These are phyloP conservation scores for Chloropicon primus DNA, from an alignment of 139 green algal genomes.

Conservation along the genomic window DNA sequence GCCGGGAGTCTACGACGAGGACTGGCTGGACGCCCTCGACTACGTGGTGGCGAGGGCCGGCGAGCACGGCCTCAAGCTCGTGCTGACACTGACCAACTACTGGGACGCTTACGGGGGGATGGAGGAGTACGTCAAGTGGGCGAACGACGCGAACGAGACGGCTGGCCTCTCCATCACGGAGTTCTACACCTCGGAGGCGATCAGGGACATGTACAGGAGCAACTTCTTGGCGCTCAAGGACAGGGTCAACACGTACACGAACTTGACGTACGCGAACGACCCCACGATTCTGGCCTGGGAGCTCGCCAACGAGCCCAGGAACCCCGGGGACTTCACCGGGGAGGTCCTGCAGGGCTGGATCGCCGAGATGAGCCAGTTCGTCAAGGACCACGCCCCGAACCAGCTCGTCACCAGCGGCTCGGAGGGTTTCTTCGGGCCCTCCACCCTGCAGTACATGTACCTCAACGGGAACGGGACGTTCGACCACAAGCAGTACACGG, in stretches of 20 bases:
- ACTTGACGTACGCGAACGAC: slow-evolving; percentile 44
- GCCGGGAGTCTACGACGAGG: slow-evolving; percentile 24
- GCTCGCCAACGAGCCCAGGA: slow-evolving; percentile 46
- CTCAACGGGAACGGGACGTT: not conserved
- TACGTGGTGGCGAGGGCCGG: slow-evolving; percentile 38
- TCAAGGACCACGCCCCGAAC: not conserved
- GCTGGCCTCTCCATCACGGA: slow-evolving; percentile 5
- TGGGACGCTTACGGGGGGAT: slow-evolving; percentile 67
- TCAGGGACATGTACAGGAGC: slow-evolving; percentile 31
- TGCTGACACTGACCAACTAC: slow-evolving; percentile 56
- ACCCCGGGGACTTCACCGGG: slow-evolving; percentile 21
- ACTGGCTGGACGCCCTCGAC: slow-evolving; percentile 35
- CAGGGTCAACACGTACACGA: slow-evolving; percentile 36
- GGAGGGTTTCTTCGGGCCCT: slow-evolving; percentile 30
- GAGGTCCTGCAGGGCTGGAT: slow-evolving; percentile 14
- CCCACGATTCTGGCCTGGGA: slow-evolving; percentile 45
- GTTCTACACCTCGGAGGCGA: slow-evolving; percentile 35
- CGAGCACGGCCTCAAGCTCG: slow-evolving; percentile 24
- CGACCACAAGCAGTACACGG: slow-evolving; percentile 35
- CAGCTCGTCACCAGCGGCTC: not conserved
- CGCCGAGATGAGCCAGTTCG: not conserved
- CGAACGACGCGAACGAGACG: slow-evolving; percentile 1
- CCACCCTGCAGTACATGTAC: slow-evolving; percentile 21
- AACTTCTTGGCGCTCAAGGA: slow-evolving; percentile 25
- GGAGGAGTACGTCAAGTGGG: slow-evolving; percentile 52